Evolutionary conservation across 106 monocot species (phyloP).

Genomic region (Ottelia alismoides): DNA sequence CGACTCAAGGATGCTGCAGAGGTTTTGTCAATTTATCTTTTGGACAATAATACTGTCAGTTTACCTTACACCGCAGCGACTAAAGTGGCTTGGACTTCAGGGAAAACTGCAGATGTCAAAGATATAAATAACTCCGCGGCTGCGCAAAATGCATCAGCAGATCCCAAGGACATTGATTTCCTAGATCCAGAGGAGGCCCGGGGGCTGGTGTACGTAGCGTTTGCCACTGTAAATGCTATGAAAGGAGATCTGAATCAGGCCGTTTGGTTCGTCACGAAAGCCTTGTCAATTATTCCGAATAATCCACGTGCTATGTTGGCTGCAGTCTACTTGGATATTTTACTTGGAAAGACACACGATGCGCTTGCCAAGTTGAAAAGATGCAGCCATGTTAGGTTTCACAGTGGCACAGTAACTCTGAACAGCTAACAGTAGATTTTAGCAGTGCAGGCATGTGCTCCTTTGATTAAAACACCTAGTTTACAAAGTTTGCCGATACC

Average conservation of each 20-base stretch:
- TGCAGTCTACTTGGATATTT: slow-evolving; percentile 52
- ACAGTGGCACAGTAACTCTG: slow-evolving; percentile 2
- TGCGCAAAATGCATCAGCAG: background rate
- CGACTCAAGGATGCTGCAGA: slow-evolving; percentile 52
- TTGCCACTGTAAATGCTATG: slow-evolving; percentile 29
- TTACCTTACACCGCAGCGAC: slow-evolving; percentile 44
- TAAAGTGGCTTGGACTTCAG: slow-evolving; percentile 23
- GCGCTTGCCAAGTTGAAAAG: slow-evolving; percentile 50
- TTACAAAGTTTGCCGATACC: no score
- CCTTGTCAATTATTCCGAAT: slow-evolving; percentile 27
- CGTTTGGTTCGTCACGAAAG: slow-evolving; percentile 20
- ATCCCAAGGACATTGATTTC: background rate
- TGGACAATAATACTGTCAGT: slow-evolving; percentile 10
- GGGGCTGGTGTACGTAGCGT: slow-evolving; percentile 27
- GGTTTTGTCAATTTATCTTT: slow-evolving; percentile 33
- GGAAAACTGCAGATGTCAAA: slow-evolving; percentile 25
- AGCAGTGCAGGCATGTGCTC: no score
- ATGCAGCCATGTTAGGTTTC: slow-evolving; percentile 29
- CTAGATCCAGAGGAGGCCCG: slow-evolving; percentile 45
- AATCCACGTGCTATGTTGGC: slow-evolving; percentile 40
- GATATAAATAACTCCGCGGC: slow-evolving; percentile 12
- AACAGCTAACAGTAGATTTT: background rate
- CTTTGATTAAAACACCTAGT: no score
- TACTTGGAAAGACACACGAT: slow-evolving; percentile 33
- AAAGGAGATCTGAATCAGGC: slow-evolving; percentile 59